phyloP scores from a whole-genome alignment of 2,329 filamentous ascomycete species.

The Xylariaceae sp. region DNA sequence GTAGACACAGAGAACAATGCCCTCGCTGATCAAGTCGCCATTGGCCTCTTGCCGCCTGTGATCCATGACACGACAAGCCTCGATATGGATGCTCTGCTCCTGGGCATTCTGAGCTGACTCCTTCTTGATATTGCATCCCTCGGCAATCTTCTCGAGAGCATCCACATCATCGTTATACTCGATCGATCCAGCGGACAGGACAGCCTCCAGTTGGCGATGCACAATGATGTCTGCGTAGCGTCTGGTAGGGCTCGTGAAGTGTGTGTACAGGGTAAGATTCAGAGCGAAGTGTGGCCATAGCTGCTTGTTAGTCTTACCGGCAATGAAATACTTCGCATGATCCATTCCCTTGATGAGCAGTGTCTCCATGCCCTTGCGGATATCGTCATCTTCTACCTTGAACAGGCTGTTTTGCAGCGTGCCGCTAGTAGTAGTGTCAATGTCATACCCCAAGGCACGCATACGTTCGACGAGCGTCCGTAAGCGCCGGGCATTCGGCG shows the following conservation, averaged over 20 bases:
- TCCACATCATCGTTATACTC: constrained; percentile 90
- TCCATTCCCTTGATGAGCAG: constrained; percentile 92
- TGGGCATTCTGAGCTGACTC: constrained; percentile 96
- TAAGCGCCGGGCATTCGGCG: constrained; percentile 82
- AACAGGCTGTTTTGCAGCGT: constrained; percentile 92
- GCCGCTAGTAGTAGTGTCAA: constrained; percentile 85
- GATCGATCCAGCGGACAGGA: constrained; percentile 72
- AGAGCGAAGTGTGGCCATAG: constrained; percentile 84
- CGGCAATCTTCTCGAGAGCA: constrained; percentile 81
- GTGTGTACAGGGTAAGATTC: constrained; percentile 90
- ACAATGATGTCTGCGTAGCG: constrained; percentile 94
- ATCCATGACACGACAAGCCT: constrained; percentile 94
- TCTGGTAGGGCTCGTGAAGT: constrained; percentile 92
- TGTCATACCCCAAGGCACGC: constrained; percentile 82
- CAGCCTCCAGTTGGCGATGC: constrained; percentile 86
- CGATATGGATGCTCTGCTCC: constrained; percentile 98
- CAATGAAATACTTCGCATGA: constrained; percentile 90
- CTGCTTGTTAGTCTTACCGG: constrained; percentile 70
- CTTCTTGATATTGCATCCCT: constrained; percentile 98
- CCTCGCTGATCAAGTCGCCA: constrained; percentile 89
- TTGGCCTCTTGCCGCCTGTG: constrained; percentile 80
- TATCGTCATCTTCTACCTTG: constrained; percentile 79
- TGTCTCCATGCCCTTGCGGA: constrained; percentile 98
- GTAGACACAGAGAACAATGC: constrained; percentile 94
- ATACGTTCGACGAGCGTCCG: constrained; percentile 90